Base-by-base conservation (phyloP, 2,329 filamentous ascomycete species). In the Torrubiella hemipterigena region DNA sequence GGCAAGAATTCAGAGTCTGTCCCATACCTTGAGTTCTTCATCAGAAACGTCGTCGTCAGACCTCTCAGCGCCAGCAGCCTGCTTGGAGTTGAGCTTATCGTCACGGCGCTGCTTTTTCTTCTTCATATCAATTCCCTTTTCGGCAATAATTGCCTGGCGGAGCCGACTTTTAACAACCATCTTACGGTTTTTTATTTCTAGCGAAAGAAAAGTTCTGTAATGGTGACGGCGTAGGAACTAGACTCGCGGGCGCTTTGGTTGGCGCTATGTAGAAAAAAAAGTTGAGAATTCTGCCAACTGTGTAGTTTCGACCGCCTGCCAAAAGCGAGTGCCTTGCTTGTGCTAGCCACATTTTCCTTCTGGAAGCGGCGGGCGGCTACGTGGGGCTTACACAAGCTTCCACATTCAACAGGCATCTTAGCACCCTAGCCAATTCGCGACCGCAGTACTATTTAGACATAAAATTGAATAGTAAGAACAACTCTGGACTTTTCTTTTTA, bases 121-220 rank as follows among this genome's bases (percentile, higher is more conserved):
- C 41, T 64, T 56, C 29, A 65, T 66, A 37, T 74, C 68, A 11
- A 54, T 49, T 27, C 66, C 63, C 48, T 73, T 71, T 30, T 75
- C 65, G 24, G 65, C 65, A 28, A 60, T 61, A 12, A 75, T 53
- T 8, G 69, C 69, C 49, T 65, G 52, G 50, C 65, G 68, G 32
- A 74, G 54, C 41, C 65, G 69, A 47, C 60, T 59, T 48, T 58
- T 62, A 16, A 50, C 54, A 30, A 58, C 59, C 59, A 63, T 63
- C 18, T 25, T n/a, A n/a, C 39, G 26, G n/a, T 14, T 25, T 10
- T 18, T 26, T 17, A 27, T 26, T 32, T 24, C 12, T 22, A 5
- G 3, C 0, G 1, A 29, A 17, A 20, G 22, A 14, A 11, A n/a
- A 5, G 12, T 24, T 11, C 22, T 24, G 22, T 24, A n/a, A 11